These are phyloP conservation scores for Galeopsis tetrahit DNA, from an alignment of 257 asterid genomes.

Conservation along the genomic window DNA sequence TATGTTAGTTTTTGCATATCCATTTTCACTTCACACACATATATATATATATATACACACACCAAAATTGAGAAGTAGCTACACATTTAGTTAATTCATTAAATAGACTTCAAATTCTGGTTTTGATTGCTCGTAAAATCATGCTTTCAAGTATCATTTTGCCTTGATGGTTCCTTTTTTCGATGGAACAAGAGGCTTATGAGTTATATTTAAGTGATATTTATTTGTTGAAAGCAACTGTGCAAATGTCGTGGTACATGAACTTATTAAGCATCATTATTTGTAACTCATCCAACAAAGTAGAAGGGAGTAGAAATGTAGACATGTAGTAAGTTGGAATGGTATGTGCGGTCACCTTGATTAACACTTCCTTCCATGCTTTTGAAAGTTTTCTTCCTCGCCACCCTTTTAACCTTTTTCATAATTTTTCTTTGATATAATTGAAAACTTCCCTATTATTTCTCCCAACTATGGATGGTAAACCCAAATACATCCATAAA, in stretches of 20 bases:
- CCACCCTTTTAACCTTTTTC: too few species aligned
- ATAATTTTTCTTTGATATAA: too few species aligned
- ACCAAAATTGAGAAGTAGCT: slow-evolving; percentile 4
- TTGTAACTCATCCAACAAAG: too few species aligned
- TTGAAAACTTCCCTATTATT: too few species aligned
- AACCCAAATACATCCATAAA: too few species aligned
- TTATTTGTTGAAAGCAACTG: slow-evolving; percentile 65
- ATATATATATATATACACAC: not conserved
- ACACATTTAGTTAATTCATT: not conserved
- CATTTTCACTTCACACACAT: too few species aligned
- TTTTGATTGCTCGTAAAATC: slow-evolving; percentile 59
- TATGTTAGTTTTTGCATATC: not conserved
- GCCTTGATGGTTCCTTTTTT: slow-evolving; percentile 83
- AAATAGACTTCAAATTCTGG: slow-evolving; percentile 52
- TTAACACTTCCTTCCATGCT: too few species aligned
- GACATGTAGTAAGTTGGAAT: too few species aligned
- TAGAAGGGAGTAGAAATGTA: too few species aligned
- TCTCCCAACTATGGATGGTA: too few species aligned
- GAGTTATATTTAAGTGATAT: slow-evolving; percentile 57
- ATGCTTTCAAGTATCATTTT: slow-evolving; percentile 56
- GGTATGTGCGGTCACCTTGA: too few species aligned
- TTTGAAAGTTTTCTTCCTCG: too few species aligned
- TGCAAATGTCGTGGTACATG: slow-evolving; percentile 80
- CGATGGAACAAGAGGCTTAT: slow-evolving; percentile 75
- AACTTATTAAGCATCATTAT: slow-evolving; percentile 32